phyloP scores from a whole-genome alignment of 2,329 filamentous ascomycete species.

The Colletotrichum sp. region DNA sequence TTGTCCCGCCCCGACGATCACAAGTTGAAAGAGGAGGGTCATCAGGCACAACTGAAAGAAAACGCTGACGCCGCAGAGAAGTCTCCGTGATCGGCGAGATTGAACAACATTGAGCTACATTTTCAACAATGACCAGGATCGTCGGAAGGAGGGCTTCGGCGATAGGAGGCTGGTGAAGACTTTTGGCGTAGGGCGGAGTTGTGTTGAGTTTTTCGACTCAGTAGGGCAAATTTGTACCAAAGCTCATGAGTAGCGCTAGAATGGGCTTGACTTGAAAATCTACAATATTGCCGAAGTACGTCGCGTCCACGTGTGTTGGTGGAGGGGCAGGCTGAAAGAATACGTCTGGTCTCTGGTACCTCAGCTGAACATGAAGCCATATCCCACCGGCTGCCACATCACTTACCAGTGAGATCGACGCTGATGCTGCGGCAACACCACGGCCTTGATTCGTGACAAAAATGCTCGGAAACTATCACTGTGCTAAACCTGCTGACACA shows the following conservation, averaged over 20 bases:
- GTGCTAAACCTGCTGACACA: neutral
- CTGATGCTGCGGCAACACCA: neutral
- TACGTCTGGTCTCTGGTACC: neutral
- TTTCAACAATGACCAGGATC: neutral
- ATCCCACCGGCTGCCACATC: neutral
- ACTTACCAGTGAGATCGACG: neutral
- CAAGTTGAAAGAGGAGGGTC: slow-evolving; percentile 32
- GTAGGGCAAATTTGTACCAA: neutral
- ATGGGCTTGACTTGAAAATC: neutral
- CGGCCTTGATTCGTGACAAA: neutral
- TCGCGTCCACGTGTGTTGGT: neutral
- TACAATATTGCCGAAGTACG: neutral
- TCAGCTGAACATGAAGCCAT: neutral
- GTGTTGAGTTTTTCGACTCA: neutral
- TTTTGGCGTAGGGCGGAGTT: neutral
- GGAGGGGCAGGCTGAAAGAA: neutral
- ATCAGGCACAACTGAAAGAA: neutral
- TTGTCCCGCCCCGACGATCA: slow-evolving; percentile 40
- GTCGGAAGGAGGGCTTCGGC: neutral
- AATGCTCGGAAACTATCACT: neutral
- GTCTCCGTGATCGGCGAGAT: neutral
- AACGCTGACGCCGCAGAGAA: neutral
- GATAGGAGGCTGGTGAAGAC: neutral
- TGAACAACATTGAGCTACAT: neutral
- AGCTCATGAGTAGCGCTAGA: neutral